Evolutionary conservation across 768 basidiomycete genomes (phyloP).

Genomic region (Trametes coccinea): DNA sequence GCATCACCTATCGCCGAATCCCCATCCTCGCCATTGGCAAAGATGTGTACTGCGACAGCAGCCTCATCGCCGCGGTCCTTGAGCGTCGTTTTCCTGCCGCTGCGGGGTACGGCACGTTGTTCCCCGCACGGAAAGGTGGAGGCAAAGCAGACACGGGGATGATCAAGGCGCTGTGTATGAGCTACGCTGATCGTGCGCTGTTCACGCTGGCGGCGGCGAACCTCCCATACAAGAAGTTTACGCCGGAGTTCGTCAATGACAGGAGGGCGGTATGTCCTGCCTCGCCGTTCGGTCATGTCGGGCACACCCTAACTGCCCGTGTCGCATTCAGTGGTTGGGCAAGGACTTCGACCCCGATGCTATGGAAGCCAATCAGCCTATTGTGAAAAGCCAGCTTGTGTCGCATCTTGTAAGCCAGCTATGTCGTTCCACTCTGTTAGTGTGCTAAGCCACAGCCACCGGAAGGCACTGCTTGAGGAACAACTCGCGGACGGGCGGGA

Average conservation of each 20-base stretch:
- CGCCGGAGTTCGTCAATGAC: slow-evolving; percentile 49
- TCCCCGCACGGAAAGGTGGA: slow-evolving; percentile 45
- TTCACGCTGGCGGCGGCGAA: slow-evolving; percentile 43
- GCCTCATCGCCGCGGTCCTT: slow-evolving; percentile 50
- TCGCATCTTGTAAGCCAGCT: slow-evolving; percentile 47
- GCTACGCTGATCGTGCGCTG: slow-evolving; percentile 45
- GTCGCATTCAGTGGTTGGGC: slow-evolving; percentile 16
- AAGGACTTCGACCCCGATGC: slow-evolving; percentile 14
- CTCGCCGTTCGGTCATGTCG: background rate
- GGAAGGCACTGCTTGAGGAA: slow-evolving; percentile 39
- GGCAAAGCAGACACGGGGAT: slow-evolving; percentile 45
- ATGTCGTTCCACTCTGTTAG: background rate
- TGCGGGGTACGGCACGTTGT: slow-evolving; percentile 46
- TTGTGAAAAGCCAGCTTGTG: slow-evolving; percentile 41
- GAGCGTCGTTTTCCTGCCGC: slow-evolving; percentile 56
- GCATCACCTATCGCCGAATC: slow-evolving; percentile 57
- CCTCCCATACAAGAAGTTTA: slow-evolving; percentile 51
- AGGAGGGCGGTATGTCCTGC: slow-evolving; percentile 42
- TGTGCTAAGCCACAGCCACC: background rate
- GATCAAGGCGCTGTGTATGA: slow-evolving; percentile 48
- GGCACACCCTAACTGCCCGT: background rate
- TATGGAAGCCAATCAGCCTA: slow-evolving; percentile 35
- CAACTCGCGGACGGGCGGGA: slow-evolving; percentile 53
- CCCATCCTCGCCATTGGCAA: slow-evolving; percentile 61
- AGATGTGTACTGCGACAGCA: slow-evolving; percentile 62